Evolutionary conservation across 2,329 filamentous ascomycete species (phyloP).

Genomic region (Sclerotinia minor): DNA sequence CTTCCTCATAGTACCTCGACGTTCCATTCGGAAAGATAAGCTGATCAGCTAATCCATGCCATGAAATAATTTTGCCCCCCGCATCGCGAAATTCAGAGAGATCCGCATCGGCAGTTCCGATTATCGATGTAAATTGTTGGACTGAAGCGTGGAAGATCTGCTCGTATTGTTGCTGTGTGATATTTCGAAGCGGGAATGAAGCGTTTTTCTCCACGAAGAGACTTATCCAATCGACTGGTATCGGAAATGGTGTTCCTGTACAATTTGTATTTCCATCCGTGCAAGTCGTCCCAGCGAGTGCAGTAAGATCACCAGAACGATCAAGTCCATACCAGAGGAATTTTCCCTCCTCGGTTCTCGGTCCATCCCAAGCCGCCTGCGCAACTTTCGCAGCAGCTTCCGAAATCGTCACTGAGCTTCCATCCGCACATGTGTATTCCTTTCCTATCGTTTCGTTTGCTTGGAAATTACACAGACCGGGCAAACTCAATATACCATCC

Average conservation of each 20-base stretch:
- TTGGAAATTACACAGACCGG: conserved; percentile 41
- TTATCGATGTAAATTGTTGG: conserved; percentile 25
- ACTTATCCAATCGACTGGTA: conserved; percentile 42
- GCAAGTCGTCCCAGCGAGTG: not conserved
- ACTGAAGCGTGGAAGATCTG: conserved; percentile 8
- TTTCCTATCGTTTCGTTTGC: not conserved
- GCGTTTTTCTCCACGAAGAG: conserved; percentile 42
- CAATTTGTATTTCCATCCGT: not conserved
- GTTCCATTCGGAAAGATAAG: conserved; percentile 23
- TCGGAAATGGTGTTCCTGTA: conserved; percentile 36
- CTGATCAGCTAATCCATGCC: conserved; percentile 29
- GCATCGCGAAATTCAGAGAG: conserved; percentile 23
- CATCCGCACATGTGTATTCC: not conserved
- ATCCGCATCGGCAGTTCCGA: conserved; percentile 30
- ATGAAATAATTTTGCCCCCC: conserved; percentile 31
- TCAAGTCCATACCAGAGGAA: not conserved
- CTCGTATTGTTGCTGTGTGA: conserved; percentile 2
- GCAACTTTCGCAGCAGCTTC: not conserved
- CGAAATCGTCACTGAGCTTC: not conserved
- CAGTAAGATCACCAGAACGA: not conserved
- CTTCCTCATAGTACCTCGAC: conserved; percentile 37
- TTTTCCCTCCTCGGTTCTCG: not conserved
- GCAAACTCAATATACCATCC: conserved; percentile 49
- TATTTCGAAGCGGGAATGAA: conserved; percentile 28
- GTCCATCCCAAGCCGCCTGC: conserved; percentile 9